Conservation (phyloP, 2,329 filamentous ascomycete species). For the Colletotrichum euphorbiae region DNA sequence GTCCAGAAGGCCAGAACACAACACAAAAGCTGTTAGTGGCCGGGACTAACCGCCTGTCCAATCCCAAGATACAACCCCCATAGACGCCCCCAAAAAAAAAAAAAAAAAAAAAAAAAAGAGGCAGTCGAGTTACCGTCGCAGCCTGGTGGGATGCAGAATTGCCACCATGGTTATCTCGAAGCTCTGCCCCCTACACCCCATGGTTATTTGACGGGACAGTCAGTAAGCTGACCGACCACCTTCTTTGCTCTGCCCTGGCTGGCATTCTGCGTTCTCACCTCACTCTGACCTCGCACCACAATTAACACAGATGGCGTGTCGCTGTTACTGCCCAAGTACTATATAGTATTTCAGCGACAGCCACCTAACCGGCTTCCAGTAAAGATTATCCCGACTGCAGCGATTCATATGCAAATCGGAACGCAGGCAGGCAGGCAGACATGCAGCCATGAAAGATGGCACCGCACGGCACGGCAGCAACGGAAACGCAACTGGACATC, state of each 20-base stretch:
- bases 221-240: slow-evolving; percentile 11
- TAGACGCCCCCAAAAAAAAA: background rate
- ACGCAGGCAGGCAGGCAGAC: background rate
- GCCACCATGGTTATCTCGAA: background rate
- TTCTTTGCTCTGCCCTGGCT: background rate
- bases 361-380: background rate
- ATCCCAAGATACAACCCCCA: slow-evolving; percentile 1
- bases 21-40: background rate
- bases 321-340: background rate
- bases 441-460: background rate
- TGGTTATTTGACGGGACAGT: background rate
- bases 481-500: slow-evolving; percentile 3
- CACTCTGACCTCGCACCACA: background rate
- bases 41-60: background rate
- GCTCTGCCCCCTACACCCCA: background rate
- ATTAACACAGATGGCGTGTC: background rate
- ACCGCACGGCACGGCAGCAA: slow-evolving; percentile 3
- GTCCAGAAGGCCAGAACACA: background rate
- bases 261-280: slow-evolving; percentile 5
- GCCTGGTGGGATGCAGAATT: background rate
- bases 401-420: background rate
- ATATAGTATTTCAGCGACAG: background rate
- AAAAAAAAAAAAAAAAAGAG: too few species aligned
- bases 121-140: too few species aligned
- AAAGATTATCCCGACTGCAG: background rate